Base-by-base conservation (phyloP, 2,329 filamentous ascomycete genomes). In the Pseudofabraea citricarpa region DNA sequence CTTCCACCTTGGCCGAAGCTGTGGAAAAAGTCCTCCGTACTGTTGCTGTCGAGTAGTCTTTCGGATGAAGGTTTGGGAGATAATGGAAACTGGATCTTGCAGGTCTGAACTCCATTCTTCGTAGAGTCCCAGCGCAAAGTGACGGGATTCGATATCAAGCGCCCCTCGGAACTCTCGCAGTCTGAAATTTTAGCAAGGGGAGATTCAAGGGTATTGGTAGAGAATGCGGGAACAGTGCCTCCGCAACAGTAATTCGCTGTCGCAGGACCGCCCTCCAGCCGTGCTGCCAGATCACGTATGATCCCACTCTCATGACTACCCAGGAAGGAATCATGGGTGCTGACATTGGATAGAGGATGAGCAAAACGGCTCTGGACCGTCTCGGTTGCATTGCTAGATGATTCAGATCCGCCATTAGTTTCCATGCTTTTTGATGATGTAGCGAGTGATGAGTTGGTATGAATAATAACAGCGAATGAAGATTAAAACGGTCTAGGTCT, bases 1-100 rank as follows among this genome's bases (percentile, higher is more conserved):
- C 76, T 73, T 1, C 58, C 55, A 1, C 76, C 77, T 45, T 72
- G 74, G 15, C 77, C 68, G 45, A 79, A 78, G 0, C 57, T 56
- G 43, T 74, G 69, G 45, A 81, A 75, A 2, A 70, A 56, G 0
- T 79, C 64, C 44, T 77, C 66, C 45, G 73, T 24, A 2, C 64
- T 62, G 0, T 71, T 0, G 75, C 77, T 0, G 72, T 71, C 31
- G 54, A 45, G 44, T 63, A 67, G 20, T 64, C 59, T 1, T 48
- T 32, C 0, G 66, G 48, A 1, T 72, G 51, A 4, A 51, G 46
- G 45, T 5, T 21, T 33, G 5, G 47, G 36, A 3, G 29, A 33
- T 2, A 44, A 29, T 12, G 45, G 45, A 19, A 50, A 36, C 7
- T 24, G 24, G 12, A 48, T 20, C 26, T 45, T 47, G 2, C 3